These are phyloP conservation scores for Rhynchosporium secalis DNA, from an alignment of 2,329 filamentous ascomycete species.

Conservation along the genomic window DNA sequence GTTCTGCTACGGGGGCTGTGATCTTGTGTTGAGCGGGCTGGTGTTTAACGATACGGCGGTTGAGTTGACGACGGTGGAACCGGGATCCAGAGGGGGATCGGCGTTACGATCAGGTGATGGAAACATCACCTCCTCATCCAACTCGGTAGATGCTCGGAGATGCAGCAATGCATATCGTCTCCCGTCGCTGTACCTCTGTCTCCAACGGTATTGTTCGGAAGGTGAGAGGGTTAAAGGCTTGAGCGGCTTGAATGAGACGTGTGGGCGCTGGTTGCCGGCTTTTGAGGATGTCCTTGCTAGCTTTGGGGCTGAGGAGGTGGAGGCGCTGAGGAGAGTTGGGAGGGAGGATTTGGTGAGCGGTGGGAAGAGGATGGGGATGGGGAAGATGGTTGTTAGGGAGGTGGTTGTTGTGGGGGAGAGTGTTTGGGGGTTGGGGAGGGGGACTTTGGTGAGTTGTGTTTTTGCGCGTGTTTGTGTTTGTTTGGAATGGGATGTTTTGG, in stretches of 20 bases:
- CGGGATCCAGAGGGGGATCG: no score
- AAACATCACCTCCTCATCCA: no score
- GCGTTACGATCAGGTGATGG: no score
- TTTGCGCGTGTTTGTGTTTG: not conserved
- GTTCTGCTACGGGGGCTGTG: constrained; percentile 9
- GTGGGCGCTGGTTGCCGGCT: not conserved
- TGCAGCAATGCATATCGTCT: not conserved
- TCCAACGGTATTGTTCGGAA: not conserved
- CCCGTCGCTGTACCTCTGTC: constrained; percentile 9
- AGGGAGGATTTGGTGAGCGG: not conserved
- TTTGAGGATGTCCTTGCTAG: not conserved
- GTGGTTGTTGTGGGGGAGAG: not conserved
- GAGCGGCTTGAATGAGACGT: constrained; percentile 6
- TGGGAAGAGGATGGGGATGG: no score
- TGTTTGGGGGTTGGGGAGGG: not conserved
- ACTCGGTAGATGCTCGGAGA: not conserved
- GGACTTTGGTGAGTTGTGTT: not conserved
- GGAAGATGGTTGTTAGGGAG: not conserved
- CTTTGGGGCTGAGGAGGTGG: not conserved
- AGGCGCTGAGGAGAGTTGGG: not conserved
- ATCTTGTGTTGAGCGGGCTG: not conserved
- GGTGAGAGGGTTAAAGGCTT: not conserved
- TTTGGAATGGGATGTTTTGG: no score
- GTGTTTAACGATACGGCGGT: not conserved
- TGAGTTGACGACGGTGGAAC: no score